Evolutionary conservation across 257 asterid species (phyloP), one percentile per base, ranked within the genome.

Genomic region (Leonotis leonurus): DNA sequence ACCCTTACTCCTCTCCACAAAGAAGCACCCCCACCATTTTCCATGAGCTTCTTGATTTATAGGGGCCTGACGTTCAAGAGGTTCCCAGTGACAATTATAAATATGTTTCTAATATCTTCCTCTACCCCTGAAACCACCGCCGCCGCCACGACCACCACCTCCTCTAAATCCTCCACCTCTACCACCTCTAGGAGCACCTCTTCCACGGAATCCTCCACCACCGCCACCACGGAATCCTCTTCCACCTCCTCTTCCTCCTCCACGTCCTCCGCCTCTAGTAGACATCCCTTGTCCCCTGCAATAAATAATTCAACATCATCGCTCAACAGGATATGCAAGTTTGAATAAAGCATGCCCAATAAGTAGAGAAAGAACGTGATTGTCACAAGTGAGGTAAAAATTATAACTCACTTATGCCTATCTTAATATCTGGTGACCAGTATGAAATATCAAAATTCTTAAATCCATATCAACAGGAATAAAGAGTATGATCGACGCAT

Each of bases 41-140:
- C 49, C 49, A 17, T 44, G n/a, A n/a, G n/a, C n/a, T 6, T 43
- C 22, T 43, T 44, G 51, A 44, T 18, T 44, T 11, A 39, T 39
- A n/a, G n/a, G n/a, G n/a, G n/a, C n/a, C n/a, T n/a, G n/a, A 33
- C 39, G 9, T 33, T 33, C 39, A 33, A 33, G 39, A 50, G 1
- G 7, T 5, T 5, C 1, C 13, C 16, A 4, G 30, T 10, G 20
- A 12, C 39, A 33, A 33, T 10, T 33, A 33, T 33, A 33, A 33
- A 33, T 0, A 7, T 33, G 7, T 12, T 24, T 56, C 67, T 80
- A 88, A 1, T 35, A 77, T 71, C 96, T 74, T 49, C 95, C 95
- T 68, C 95, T 78, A 60, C 95, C 95, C 77, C 96, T 83, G 77
- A 82, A 85, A 48, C 93, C 85, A 13, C 95, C 87, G 7, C 95